Evolutionary conservation across 208 protist species (phyloP).

Genomic region (Crithidia thermophila): DNA sequence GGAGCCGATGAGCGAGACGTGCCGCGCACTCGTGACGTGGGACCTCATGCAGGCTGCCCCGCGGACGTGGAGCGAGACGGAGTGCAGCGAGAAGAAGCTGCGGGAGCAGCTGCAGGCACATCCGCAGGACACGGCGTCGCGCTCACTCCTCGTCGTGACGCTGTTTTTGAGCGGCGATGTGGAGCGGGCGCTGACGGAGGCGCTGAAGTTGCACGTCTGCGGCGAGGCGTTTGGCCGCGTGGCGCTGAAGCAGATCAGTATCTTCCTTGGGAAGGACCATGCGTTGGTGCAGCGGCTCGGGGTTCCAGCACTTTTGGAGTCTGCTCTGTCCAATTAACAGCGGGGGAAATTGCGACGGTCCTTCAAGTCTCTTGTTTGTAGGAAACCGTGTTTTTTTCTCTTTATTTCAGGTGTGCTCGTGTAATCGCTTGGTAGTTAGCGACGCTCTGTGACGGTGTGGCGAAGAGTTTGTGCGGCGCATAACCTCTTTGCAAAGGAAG

Average conservation of each 20-base stretch:
- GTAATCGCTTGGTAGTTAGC: too few relatives aligned
- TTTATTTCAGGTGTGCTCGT: too few relatives aligned
- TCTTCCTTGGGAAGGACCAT: slow-evolving; percentile 67
- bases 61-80: slow-evolving; percentile 46
- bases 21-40: slow-evolving; percentile 43
- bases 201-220: slow-evolving; percentile 65
- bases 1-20: slow-evolving; percentile 61
- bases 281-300: slow-evolving; percentile 48
- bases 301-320: neutral
- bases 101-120: slow-evolving; percentile 27
- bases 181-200: slow-evolving; percentile 87
- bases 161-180: slow-evolving; percentile 81
- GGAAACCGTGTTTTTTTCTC: neutral
- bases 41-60: slow-evolving; percentile 48
- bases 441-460: too few relatives aligned
- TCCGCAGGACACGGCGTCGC: slow-evolving; percentile 43
- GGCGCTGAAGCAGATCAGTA: slow-evolving; percentile 56
- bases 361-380: neutral
- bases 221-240: slow-evolving; percentile 51
- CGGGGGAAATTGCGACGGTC: neutral
- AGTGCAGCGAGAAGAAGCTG: slow-evolving; percentile 63
- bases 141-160: slow-evolving; percentile 78
- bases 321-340: neutral
- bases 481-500: too few relatives aligned
- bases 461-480: too few relatives aligned